These are phyloP conservation scores for Trypanosoma platydactyli DNA, from an alignment of 208 protist genomes.

Conservation along the genomic window DNA sequence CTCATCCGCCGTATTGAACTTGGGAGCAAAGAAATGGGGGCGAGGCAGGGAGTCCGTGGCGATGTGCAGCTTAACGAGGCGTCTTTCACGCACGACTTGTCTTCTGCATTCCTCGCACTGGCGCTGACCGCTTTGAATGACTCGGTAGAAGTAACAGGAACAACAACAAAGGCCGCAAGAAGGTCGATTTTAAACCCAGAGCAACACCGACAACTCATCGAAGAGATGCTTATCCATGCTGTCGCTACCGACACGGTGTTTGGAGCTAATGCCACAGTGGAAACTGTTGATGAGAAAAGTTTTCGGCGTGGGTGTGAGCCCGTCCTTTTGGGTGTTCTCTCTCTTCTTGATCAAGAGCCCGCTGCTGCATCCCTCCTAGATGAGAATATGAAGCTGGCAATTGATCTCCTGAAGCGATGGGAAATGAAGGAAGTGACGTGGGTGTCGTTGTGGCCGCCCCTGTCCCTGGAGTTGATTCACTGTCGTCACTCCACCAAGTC, in stretches of 20 bases:
- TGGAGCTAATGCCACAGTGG: background rate
- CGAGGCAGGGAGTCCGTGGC: background rate
- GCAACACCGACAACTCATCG: conserved; percentile 2
- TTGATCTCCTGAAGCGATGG: conserved; percentile 4
- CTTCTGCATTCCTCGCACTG: conserved; percentile 14
- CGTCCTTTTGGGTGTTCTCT: background rate
- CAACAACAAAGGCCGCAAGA: background rate
- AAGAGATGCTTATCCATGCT: conserved; percentile 18
- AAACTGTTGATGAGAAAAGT: background rate
- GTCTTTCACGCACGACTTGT: background rate
- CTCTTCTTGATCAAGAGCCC: background rate
- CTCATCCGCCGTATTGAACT: conserved; percentile 25
- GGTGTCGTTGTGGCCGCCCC: conserved; percentile 24
- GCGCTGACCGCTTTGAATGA: background rate
- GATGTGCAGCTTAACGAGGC: background rate
- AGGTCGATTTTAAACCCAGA: background rate
- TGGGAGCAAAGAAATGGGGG: background rate
- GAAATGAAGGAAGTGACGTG: background rate
- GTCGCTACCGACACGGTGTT: background rate
- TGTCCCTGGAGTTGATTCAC: conserved; percentile 22
- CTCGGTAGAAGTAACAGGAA: background rate
- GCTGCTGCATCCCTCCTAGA: background rate
- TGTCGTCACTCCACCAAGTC: conserved; percentile 16
- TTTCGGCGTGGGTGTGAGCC: conserved; percentile 3
- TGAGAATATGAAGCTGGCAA: background rate